Base-by-base conservation (phyloP, 495 filamentous ascomycete species). In the Corynascus novoguineensis region DNA sequence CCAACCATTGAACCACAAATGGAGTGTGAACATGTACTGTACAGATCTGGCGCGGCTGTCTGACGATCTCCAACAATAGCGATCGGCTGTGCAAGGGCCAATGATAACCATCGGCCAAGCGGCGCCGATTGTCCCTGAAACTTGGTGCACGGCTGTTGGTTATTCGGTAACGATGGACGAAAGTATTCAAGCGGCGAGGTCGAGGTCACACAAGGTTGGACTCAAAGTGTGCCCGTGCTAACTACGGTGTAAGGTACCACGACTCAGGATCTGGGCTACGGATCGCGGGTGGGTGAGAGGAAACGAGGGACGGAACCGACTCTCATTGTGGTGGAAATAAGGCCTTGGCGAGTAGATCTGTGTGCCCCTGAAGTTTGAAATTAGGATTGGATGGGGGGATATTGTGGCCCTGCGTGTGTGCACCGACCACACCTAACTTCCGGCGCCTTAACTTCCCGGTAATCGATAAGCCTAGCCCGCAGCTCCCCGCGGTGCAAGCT, bases 401-500 rank as follows among this genome's bases (percentile, higher is more conserved):
- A n/a, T n/a, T n/a, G 29, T 32, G 31, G 21, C 21, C 48, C 34
- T 27, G 48, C 21, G 28, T 15, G 17, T 17, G 24, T 19, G 56
- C 56, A 58, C 56, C 40, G 56, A 41, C 56, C 56, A 50, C 35
- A 34, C n/a, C 22, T 29, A 44, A 14, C 17, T 42, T 34, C 37
- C n/a, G n/a, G n/a, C n/a, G n/a, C n/a, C n/a, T n/a, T n/a, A n/a
- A n/a, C n/a, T n/a, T n/a, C n/a, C n/a, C n/a, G n/a, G n/a, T 35
- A 27, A 50, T 50, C 48, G 48, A 53, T 50, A 58, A 50, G 55
- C 1, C 7, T 41, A 47, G 22, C 8, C 37, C 2, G 12, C 44
- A 42, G 48, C 51, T 50, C 58, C 46, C 29, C 46, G 47, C 58
- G 46, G 45, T 60, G 57, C 32, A 48, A 62, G 61, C 66, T 56